Conservation (phyloP, 2,329 filamentous ascomycete genomes). For the Gnomoniopsis smithogilvyi region DNA sequence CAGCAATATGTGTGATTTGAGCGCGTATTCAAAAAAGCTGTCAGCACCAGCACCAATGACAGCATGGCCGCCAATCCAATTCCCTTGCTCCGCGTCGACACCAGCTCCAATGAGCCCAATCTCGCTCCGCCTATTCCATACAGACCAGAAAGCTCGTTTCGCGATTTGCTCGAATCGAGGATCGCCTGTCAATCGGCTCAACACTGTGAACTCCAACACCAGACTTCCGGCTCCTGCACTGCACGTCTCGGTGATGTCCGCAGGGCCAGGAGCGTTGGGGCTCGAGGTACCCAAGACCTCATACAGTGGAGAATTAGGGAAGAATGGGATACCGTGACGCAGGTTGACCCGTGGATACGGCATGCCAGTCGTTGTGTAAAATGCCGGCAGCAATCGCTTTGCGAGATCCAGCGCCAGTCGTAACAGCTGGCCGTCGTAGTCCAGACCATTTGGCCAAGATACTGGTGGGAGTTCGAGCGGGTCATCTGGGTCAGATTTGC, state of each 20-base stretch:
- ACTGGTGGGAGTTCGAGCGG: slow-evolving; percentile 54
- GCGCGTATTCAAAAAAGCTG: slow-evolving; percentile 97
- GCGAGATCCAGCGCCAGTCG: slow-evolving; percentile 86
- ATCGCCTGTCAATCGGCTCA: slow-evolving; percentile 86
- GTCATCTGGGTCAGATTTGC: slow-evolving; percentile 27
- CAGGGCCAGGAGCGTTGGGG: slow-evolving; percentile 35
- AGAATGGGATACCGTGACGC: slow-evolving; percentile 87
- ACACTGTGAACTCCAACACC: slow-evolving; percentile 86
- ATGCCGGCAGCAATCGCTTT: slow-evolving; percentile 81
- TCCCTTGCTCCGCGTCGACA: slow-evolving; percentile 81
- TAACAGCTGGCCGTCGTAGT: slow-evolving; percentile 85
- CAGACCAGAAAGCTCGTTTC: slow-evolving; percentile 93
- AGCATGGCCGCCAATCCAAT: slow-evolving; percentile 86
- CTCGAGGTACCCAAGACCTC: slow-evolving; percentile 36
- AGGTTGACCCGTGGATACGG: slow-evolving; percentile 95
- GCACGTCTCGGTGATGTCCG: slow-evolving; percentile 92
- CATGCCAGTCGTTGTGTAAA: slow-evolving; percentile 85
- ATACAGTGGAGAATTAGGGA: slow-evolving; percentile 79
- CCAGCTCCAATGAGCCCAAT: slow-evolving; percentile 88
- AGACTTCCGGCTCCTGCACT: slow-evolving; percentile 95
- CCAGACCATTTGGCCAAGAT: slow-evolving; percentile 71
- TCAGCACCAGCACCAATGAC: slow-evolving; percentile 96
- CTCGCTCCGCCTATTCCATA: slow-evolving; percentile 84
- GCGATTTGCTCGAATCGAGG: slow-evolving; percentile 83
- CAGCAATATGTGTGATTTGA: slow-evolving; percentile 89